Conservation (phyloP, 352 stramenopile species). For the Plasmopara halstedii region DNA sequence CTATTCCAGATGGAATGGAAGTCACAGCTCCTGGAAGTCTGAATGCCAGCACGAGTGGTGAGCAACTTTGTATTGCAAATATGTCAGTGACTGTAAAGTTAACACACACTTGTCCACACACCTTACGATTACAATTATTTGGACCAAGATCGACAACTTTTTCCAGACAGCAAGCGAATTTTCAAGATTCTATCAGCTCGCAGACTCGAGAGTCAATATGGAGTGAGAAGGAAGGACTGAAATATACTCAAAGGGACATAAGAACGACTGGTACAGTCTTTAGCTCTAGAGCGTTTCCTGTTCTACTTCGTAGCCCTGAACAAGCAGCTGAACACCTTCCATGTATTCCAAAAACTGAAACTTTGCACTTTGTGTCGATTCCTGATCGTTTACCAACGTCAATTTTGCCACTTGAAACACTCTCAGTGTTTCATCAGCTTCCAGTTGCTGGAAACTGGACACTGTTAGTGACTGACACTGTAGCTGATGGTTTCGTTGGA, state of each 20-base stretch:
- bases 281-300: slow-evolving; percentile 38
- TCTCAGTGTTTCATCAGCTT: slow-evolving; percentile 52
- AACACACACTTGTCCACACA: slow-evolving; percentile 47
- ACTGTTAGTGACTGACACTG: slow-evolving; percentile 38
- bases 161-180: slow-evolving; percentile 35
- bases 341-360: slow-evolving; percentile 24
- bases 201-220: too few relatives aligned
- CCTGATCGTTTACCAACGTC: not conserved
- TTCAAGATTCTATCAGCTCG: slow-evolving; percentile 30
- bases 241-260: slow-evolving; percentile 15
- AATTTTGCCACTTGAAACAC: slow-evolving; percentile 29
- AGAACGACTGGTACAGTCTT: slow-evolving; percentile 26
- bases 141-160: slow-evolving; percentile 52
- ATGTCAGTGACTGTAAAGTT: slow-evolving; percentile 43
- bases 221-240: slow-evolving; percentile 25
- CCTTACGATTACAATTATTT: slow-evolving; percentile 46
- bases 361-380: slow-evolving; percentile 27
- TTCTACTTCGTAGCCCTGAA: slow-evolving; percentile 37
- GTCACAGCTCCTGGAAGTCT: slow-evolving; percentile 41
- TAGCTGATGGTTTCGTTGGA: slow-evolving; percentile 31
- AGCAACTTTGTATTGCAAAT: slow-evolving; percentile 37
- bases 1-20: slow-evolving; percentile 41
- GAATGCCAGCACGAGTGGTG: slow-evolving; percentile 13
- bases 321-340: slow-evolving; percentile 22
- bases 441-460: slow-evolving; percentile 50